phyloP scores from a whole-genome alignment of 2,329 filamentous ascomycete genomes.

The Chaetoscypha palmicola region DNA sequence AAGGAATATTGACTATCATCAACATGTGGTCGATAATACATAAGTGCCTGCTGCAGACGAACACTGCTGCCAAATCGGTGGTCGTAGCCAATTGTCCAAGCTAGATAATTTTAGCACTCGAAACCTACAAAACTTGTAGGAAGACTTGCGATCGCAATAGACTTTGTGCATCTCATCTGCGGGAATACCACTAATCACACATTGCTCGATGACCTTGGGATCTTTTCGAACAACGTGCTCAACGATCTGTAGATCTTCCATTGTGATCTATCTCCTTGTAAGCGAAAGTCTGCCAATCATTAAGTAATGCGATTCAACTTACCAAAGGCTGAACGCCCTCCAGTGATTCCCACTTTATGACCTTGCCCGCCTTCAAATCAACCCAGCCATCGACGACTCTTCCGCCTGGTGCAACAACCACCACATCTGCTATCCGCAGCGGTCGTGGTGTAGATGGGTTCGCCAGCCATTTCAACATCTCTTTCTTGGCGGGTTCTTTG shows the following conservation, averaged over 20 bases:
- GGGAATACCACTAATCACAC: slow-evolving; percentile 72
- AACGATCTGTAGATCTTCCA: slow-evolving; percentile 80
- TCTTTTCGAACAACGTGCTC: slow-evolving; percentile 71
- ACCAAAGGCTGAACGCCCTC: slow-evolving; percentile 76
- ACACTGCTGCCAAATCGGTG: slow-evolving; percentile 75
- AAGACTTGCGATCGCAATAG: slow-evolving; percentile 71
- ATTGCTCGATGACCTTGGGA: slow-evolving; percentile 85
- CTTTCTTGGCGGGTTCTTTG: slow-evolving; percentile 76
- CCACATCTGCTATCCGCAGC: slow-evolving; percentile 68
- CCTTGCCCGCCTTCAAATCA: slow-evolving; percentile 58
- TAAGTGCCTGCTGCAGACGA: slow-evolving; percentile 83
- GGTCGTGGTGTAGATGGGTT: slow-evolving; percentile 58
- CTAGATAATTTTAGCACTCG: slow-evolving; percentile 33
- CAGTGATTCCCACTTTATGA: slow-evolving; percentile 68
- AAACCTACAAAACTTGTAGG: not conserved
- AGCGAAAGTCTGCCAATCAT: slow-evolving; percentile 7
- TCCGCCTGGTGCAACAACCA: slow-evolving; percentile 71
- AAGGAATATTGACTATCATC: slow-evolving; percentile 89
- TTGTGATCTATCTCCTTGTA: slow-evolving; percentile 58
- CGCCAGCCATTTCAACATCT: slow-evolving; percentile 74
- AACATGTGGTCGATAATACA: slow-evolving; percentile 85
- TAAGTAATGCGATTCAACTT: slow-evolving; percentile 26
- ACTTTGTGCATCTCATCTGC: slow-evolving; percentile 87
- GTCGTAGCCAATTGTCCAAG: slow-evolving; percentile 93
- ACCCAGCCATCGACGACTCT: slow-evolving; percentile 80